Conservation (phyloP, 2,329 filamentous ascomycete genomes). For the Penicillium sp. region DNA sequence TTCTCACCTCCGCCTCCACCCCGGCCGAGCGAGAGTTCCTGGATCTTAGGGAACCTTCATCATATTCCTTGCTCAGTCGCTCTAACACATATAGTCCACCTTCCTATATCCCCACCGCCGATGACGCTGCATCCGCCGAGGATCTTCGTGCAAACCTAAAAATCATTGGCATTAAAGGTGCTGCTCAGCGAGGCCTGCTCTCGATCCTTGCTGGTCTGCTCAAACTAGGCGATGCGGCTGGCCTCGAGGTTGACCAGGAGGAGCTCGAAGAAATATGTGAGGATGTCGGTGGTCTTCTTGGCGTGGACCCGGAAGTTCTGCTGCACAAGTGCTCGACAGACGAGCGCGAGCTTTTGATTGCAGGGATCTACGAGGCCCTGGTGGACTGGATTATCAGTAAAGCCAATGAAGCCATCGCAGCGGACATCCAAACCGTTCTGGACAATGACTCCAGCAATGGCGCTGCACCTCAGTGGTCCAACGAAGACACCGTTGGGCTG, state of each 20-base stretch:
- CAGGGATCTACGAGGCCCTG: constrained; percentile 87
- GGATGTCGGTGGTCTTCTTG: constrained; percentile 83
- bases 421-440: constrained; percentile 71
- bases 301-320: constrained; percentile 83
- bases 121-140: constrained; percentile 89
- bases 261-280: constrained; percentile 84
- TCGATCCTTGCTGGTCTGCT: constrained; percentile 83
- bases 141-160: constrained; percentile 88
- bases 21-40: constrained; percentile 87
- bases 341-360: constrained; percentile 80
- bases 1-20: constrained; percentile 88
- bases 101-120: constrained; percentile 85
- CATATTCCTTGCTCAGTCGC: constrained; percentile 77
- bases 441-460: constrained; percentile 69
- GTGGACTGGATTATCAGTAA: constrained; percentile 93
- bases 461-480: constrained; percentile 66
- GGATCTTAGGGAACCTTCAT: constrained; percentile 74
- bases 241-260: constrained; percentile 83
- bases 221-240: constrained; percentile 88
- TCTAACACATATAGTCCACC: constrained; percentile 87
- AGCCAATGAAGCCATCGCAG: constrained; percentile 81
- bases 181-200: constrained; percentile 78
- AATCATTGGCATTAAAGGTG: constrained; percentile 90
- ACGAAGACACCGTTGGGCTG: constrained; percentile 83
- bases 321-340: constrained; percentile 78